Evolutionary conservation across 441 rosid genomes (phyloP), one percentile per base, ranked within the genome.

Genomic region (Flueggea neowawraea): DNA sequence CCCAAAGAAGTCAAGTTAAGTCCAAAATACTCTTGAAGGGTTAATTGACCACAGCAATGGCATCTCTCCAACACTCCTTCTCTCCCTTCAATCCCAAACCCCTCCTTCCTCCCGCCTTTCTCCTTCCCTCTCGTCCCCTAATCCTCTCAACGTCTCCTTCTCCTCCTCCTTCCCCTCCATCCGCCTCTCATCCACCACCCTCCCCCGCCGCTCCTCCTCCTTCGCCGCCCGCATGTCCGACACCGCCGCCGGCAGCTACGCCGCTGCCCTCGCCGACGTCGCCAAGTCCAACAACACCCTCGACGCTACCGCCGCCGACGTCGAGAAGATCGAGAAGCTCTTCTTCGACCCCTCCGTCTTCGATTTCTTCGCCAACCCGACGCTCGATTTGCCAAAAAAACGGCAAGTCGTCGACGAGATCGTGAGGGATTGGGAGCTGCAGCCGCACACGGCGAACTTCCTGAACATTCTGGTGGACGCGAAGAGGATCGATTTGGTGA

Each of bases 311-410:
- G 48, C 78, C 66, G 69, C 89, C 6, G 98, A 92, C 82, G 61
- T 90, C 12, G 94, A 88, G 44, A 89, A 84, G 71, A 69, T 90
- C 60, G 96, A 86, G 15, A 72, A 76, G 22, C 45, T 88, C 16
- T 89, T 90, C 83, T 60, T 83, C 2, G 89, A 89, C 48, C 73
- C 78, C 0, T 60, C 45, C 36, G 81, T 82, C 9, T 10, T 41
- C 31, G 78, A 69, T 0, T 92, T 84, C 82, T 90, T 92, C 80
- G 16, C 67, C 45, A 90, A 81, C 75, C 96, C 98, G 2, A 80
- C 80, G 4, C 44, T 88, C 44, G 63, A 53, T 16, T 3, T 48
- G 7, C 78, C 71, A 62, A 80, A 84, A 72, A 90, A 92, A 61
- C 76, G 78, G 0, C 28, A 58, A 36, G 56, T 92, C 48, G 45